A percentile compares a stretch with the other conserved stretches of the same genome.
phyloP scores from a whole-genome alignment of 805 yeast species.

The Torulaspora quercuum region DNA sequence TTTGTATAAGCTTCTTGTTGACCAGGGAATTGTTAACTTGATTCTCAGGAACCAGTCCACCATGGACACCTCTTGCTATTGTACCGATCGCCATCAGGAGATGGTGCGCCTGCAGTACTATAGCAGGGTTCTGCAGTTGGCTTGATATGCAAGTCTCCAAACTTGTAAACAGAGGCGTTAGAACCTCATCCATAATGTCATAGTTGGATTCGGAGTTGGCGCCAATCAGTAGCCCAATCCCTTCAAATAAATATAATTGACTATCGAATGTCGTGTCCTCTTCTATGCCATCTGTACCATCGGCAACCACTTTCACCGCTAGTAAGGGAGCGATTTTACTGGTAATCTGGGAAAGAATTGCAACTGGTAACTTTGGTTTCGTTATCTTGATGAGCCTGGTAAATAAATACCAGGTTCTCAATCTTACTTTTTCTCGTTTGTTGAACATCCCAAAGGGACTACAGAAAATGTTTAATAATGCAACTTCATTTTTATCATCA shows the following conservation, averaged over 20 bases:
- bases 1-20: slow-evolving; percentile 30
- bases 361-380: slow-evolving; percentile 56
- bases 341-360: slow-evolving; percentile 53
- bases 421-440: slow-evolving; percentile 65
- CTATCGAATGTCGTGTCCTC: slow-evolving; percentile 66
- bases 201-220: slow-evolving; percentile 43
- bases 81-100: slow-evolving; percentile 86
- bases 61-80: slow-evolving; percentile 77
- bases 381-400: slow-evolving; percentile 76
- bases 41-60: slow-evolving; percentile 40
- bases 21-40: slow-evolving; percentile 39
- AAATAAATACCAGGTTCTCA: slow-evolving; percentile 87
- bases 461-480: slow-evolving; percentile 73
- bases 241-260: slow-evolving; percentile 81
- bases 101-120: slow-evolving; percentile 78
- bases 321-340: slow-evolving; percentile 60
- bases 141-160: slow-evolving; percentile 62
- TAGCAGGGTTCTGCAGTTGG: slow-evolving; percentile 41
- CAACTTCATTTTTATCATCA: slow-evolving; percentile 46
- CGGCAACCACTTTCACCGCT: slow-evolving; percentile 43
- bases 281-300: slow-evolving; percentile 39
- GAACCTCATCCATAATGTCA: slow-evolving; percentile 56
- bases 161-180: slow-evolving; percentile 71
- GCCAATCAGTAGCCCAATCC: slow-evolving; percentile 70
- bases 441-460: slow-evolving; percentile 81